Evolutionary conservation across 305 asterid genomes (phyloP), one percentile per base, ranked within the genome.

Genomic region (Rubia tinctorum): DNA sequence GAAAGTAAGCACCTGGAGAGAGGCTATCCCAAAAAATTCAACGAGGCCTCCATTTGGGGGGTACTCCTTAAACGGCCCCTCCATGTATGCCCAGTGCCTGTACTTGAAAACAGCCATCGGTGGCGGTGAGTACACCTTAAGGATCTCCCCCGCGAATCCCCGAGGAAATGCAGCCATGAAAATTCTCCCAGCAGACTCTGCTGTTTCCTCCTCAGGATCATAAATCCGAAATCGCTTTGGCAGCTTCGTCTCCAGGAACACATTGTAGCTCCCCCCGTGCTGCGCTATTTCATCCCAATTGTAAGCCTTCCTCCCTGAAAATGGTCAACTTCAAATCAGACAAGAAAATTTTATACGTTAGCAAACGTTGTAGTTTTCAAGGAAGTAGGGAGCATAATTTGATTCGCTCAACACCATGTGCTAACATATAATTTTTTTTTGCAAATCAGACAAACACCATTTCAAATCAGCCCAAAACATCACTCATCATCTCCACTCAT

Each of bases 41-140:
- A 86, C 47, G 74, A 78, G 68, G 59, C 88, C 87, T 20, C 97
- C 96, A 0, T 90, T 90, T 2, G 97, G 86, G 7, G 86, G 80
- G 65, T 84, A 74, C 1, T 82, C 90, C 71, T 89, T 78, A 76
- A 68, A 93, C 73, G 91, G 80, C 18, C 87, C 98, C 72, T 92
- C 97, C 87, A 89, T 81, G 78, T 80, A 83, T 10, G 95, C 96
- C 96, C 96, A 92, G 56, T 89, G 98, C 86, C 98, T 83, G 49
- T 81, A 92, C 75, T 84, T 90, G 87, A 82, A 90, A 0, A 76
- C 78, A 8, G 87, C 84, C 22, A 67, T 51, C 0, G 98, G 96
- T 30, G 90, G 90, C 3, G 92, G 95, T 0, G 96, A 84, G 27
- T 79, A 92, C 8, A 92, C 96, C 47, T 84, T 80, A 10, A 92